Percentiles rank a stretch among this genome's conserved stretches.
phyloP scores from a whole-genome alignment of 2,329 filamentous ascomycete species.

The Fulvia fulva region DNA sequence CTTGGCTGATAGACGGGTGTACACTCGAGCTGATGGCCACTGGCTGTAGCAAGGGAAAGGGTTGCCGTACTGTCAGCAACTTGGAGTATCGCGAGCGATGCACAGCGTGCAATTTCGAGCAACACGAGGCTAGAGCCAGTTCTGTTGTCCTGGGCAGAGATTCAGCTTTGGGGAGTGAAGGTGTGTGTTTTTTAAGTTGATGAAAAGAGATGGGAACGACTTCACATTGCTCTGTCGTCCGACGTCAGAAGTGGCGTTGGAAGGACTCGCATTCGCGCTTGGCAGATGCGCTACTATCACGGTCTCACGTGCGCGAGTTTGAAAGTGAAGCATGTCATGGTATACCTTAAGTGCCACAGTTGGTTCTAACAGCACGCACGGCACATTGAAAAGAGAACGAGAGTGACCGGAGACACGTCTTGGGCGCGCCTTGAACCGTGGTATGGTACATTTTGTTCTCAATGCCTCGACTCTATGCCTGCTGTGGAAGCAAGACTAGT shows the following conservation, averaged over 20 bases:
- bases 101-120: too few species aligned
- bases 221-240: background rate
- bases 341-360: background rate
- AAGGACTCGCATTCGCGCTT: conserved; percentile 1
- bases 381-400: background rate
- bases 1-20: background rate
- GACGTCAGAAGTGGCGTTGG: background rate
- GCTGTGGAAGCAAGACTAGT: conserved; percentile 9
- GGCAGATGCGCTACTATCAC: background rate
- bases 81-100: too few species aligned
- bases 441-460: conserved; percentile 16
- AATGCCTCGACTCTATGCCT: conserved; percentile 20
- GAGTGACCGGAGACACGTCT: background rate
- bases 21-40: background rate
- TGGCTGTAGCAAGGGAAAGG: background rate
- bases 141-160: too few species aligned
- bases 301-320: background rate
- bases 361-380: background rate
- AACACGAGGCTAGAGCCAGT: too few species aligned
- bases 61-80: too few species aligned
- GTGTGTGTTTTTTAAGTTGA: too few species aligned
- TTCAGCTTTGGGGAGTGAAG: too few species aligned
- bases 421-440: background rate
- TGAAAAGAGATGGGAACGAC: background rate
- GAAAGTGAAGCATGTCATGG: conserved; percentile 1